Base-by-base conservation (phyloP, 2,329 filamentous ascomycete genomes). In the Hymenoscyphus repandus region DNA sequence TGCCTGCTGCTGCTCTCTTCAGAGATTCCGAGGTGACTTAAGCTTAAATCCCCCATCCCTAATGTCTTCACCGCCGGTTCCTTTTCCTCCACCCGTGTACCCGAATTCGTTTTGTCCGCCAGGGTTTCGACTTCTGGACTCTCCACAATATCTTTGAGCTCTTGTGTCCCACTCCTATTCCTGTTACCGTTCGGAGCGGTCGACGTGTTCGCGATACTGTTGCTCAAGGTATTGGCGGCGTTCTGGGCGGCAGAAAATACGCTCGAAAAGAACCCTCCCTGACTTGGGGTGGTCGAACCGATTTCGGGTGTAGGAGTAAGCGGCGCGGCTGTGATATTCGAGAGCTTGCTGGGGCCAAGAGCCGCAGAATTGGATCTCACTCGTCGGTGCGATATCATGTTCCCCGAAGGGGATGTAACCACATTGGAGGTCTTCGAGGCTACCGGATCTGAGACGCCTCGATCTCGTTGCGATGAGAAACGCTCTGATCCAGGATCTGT, bases 231-330 rank as follows among this genome's bases (percentile, higher is more conserved):
- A 57, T 74, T 90, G 12, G 91, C 90, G 39, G 92, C 92, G 77
- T 86, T 96, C 69, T 97, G 92, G 15, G 93, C 93, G 41, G 86
- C 92, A 37, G 90, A 92, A 57, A 99, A 82, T 65, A 99, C 88
- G 22, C 88, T 91, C 4, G 90, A 95, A 70, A 99, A 97, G 72
- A 99, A 97, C 1, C 90, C 85, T 34, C 78, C 74, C 49, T 80
- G 77, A 30, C 79, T 74, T 32, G 81, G 63, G 60, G 70, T 55
- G 54, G 69, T 69, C 3, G 69, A 64, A 61, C 84, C 84, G 68
- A 70, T 76, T 67, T 96, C 91, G 34, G 81, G 75, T 0, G 85
- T 87, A 6, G 90, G 88, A 2, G 90, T 88, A 47, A 93, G 73
- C 7, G 90, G 86, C 13, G 79, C 82, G 49, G 79, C 77, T 57